Evolutionary conservation across 2,329 filamentous ascomycete species (phyloP), one percentile per base, ranked within the genome.

Genomic region (Drechslerella stenobrocha): DNA sequence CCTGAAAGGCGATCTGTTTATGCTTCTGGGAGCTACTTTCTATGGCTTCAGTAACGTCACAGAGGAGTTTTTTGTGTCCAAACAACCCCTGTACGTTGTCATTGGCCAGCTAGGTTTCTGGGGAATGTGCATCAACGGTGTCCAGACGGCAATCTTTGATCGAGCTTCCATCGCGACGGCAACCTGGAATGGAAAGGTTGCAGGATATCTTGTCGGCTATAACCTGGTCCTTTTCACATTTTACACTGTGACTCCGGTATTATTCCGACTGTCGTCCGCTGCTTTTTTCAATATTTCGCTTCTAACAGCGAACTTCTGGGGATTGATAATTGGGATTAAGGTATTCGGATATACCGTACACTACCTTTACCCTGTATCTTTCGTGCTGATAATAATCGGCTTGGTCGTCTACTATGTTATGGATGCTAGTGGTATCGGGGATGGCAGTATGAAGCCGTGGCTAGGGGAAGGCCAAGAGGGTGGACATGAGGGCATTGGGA

Each of bases 211-310:
- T 34, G 81, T 86, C n/a, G 93, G 92, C 0, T 98, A 92, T 77
- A 97, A 93, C 0, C 77, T 96, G 15, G 85, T 86, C 65, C 81
- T 98, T 20, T 80, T 82, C 55, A 78, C 93, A 65, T 98, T 98
- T 78, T 98, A 98, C 80, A 85, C 86, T 5, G 80, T 93, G 2
- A 90, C 88, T 0, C 93, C 93, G 0, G 79, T 97, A 56, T 82
- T 98, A 70, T 86, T 97, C 77, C 89, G 93, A 71, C 87, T 97
- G 79, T 88, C 88, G 24, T 88, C 84, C 13, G 93, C 93, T 1
- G 92, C 91, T 18, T 96, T 98, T 78, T 95, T 96, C 80, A 95
- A 98, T 77, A 95, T 97, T 74, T 92, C 88, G 5, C 80, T 98
- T 71, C 81, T 98, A 66, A 97, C 93, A 1, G 89, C 86, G 73